A percentile compares a stretch with the other conserved stretches of the same genome.
Evolutionary conservation across 805 yeast species (phyloP).

Genomic region (Brettanomyces nanus): DNA sequence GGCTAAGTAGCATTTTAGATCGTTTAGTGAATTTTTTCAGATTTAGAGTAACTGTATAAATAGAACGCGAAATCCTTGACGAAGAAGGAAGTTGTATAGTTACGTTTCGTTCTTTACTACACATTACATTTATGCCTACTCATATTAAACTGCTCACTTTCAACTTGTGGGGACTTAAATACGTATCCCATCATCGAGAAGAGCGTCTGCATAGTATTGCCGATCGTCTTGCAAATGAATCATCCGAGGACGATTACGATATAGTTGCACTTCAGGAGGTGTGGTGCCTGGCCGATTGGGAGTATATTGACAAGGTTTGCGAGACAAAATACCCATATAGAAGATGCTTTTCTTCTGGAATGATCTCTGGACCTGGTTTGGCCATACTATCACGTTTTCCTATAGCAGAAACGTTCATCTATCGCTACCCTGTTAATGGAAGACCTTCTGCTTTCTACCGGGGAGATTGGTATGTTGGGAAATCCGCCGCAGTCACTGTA

Average conservation of each 20-base stretch:
- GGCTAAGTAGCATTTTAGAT: too few relatives aligned
- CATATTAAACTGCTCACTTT: constrained; percentile 52
- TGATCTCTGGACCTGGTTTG: constrained; percentile 87
- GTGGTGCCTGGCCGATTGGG: constrained; percentile 86
- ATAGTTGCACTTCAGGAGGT: constrained; percentile 90
- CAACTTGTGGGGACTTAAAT: constrained; percentile 87
- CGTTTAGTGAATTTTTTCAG: too few relatives aligned
- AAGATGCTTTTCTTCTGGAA: constrained; percentile 73
- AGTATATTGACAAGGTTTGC: constrained; percentile 43
- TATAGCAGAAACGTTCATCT: constrained; percentile 67
- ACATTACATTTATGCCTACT: too few relatives aligned
- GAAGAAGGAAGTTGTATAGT: too few relatives aligned
- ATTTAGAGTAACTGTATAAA: too few relatives aligned
- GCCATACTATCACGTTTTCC: constrained; percentile 81
- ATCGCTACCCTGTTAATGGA: constrained; percentile 87
- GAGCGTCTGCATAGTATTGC: constrained; percentile 71
- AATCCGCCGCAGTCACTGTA: constrained; percentile 69
- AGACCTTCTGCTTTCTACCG: constrained; percentile 87
- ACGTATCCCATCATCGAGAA: constrained; percentile 61
- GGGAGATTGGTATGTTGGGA: constrained; percentile 98
- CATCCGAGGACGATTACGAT: constrained; percentile 46
- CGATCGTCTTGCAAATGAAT: constrained; percentile 37
- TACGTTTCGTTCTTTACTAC: too few relatives aligned
- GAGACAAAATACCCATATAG: constrained; percentile 46
- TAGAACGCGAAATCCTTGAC: too few relatives aligned